Conservation (phyloP, 2,329 filamentous ascomycete species). For the Clonostachys rhizophaga region DNA sequence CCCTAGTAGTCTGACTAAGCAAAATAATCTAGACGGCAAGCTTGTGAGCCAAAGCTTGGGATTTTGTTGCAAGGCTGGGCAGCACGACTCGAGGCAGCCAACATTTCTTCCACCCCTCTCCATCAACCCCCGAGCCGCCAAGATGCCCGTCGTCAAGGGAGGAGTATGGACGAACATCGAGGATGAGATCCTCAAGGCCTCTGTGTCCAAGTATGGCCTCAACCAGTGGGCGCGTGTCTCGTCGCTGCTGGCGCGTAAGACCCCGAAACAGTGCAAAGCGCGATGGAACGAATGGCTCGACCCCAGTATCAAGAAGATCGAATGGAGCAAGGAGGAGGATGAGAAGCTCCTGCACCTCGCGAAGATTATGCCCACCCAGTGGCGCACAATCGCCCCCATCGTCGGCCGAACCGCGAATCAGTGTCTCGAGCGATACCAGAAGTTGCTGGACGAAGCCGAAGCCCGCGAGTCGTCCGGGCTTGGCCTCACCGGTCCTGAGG, state of each 20-base stretch:
- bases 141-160: constrained; percentile 70
- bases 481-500: constrained; percentile 78
- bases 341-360: constrained; percentile 95
- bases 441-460: constrained; percentile 92
- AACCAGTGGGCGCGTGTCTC: constrained; percentile 99
- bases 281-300: constrained; percentile 98
- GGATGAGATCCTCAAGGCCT: constrained; percentile 97
- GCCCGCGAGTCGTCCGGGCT: constrained; percentile 80
- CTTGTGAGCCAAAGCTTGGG: too few relatives aligned
- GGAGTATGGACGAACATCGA: constrained; percentile 74
- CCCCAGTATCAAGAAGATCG: constrained; percentile 95
- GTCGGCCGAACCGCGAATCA: constrained; percentile 95
- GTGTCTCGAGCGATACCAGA: constrained; percentile 95
- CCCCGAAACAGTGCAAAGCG: constrained; percentile 98
- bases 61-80: too few relatives aligned
- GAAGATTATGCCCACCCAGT: constrained; percentile 98
- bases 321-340: constrained; percentile 98
- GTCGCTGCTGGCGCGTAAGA: constrained; percentile 93
- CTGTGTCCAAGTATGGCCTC: constrained; percentile 89
- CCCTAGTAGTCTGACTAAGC: too few relatives aligned
- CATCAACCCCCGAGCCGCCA: constrained; percentile 10
- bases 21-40: too few relatives aligned
- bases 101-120: background rate
- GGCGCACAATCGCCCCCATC: constrained; percentile 96
- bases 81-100: too few relatives aligned